Percentiles rank a stretch among this genome's conserved stretches.
phyloP scores from a whole-genome alignment of 805 yeast genomes.

The Sugiyamaella boreocaroliniensis region DNA sequence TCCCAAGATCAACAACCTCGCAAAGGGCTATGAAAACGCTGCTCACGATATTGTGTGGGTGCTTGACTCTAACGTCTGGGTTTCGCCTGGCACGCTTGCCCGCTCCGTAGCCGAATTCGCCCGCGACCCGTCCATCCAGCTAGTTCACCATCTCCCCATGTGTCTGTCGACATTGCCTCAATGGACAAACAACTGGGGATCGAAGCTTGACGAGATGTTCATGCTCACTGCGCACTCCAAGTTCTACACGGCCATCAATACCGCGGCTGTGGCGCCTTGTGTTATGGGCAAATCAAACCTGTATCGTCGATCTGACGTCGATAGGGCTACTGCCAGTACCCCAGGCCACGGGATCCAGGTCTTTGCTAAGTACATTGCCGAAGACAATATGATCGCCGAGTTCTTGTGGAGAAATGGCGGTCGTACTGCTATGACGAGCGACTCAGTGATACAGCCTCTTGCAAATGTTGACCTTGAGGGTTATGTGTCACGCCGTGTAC shows the following conservation, averaged over 20 bases:
- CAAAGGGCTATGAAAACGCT: conserved; percentile 70
- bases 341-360: conserved; percentile 47
- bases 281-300: conserved; percentile 86
- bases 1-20: conserved; percentile 80
- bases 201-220: conserved; percentile 78
- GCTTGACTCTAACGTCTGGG: conserved; percentile 81
- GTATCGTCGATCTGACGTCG: conserved; percentile 58
- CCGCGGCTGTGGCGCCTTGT: conserved; percentile 73
- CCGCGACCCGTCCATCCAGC: conserved; percentile 39
- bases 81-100: conserved; percentile 52
- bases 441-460: conserved; percentile 71
- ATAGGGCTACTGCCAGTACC: conserved; percentile 23
- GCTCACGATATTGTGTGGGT: conserved; percentile 75
- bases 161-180: conserved; percentile 34
- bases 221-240: conserved; percentile 77
- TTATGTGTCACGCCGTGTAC: conserved; percentile 59
- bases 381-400: conserved; percentile 87
- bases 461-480: conserved; percentile 39
- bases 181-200: conserved; percentile 42
- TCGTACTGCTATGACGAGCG: conserved; percentile 73
- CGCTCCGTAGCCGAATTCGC: conserved; percentile 51
- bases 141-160: conserved; percentile 76
- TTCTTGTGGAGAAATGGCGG: conserved; percentile 66
- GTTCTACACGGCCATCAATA: conserved; percentile 73
- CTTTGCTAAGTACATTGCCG: conserved; percentile 80